Evolutionary conservation across 148 eudicot species (phyloP).

Genomic region (Camellia granthamiana): DNA sequence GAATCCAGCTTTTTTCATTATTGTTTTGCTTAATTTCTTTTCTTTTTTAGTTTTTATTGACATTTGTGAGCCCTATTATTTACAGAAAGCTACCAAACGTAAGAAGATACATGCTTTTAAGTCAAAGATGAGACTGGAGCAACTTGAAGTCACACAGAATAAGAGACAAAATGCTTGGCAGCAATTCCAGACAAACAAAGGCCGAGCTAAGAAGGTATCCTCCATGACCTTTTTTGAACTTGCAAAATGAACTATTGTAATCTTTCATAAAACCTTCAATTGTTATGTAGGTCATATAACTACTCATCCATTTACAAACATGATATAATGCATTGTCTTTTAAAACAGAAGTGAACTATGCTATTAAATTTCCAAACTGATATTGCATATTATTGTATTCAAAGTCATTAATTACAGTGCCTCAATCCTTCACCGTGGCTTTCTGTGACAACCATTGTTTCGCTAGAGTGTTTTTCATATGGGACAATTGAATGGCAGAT

Average conservation of each 20-base stretch:
- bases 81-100: constrained; percentile 85
- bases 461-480: background rate
- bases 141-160: constrained; percentile 87
- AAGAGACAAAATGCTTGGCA: constrained; percentile 99
- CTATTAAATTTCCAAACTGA: background rate
- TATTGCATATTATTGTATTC: background rate
- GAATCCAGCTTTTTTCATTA: background rate
- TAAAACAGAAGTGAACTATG: background rate
- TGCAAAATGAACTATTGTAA: background rate
- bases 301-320: background rate
- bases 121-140: constrained; percentile 85
- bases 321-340: background rate
- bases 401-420: background rate
- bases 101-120: constrained; percentile 95
- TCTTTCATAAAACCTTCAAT: background rate
- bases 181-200: constrained; percentile 92
- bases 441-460: background rate
- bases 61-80: background rate
- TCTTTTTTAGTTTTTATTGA: background rate
- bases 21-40: background rate
- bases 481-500: background rate
- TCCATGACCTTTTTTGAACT: background rate
- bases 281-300: background rate
- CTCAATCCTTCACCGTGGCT: background rate
- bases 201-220: constrained; percentile 79